Evolutionary conservation across 169 alveolate genomes (phyloP).

Genomic region (Eimeria maxima): DNA sequence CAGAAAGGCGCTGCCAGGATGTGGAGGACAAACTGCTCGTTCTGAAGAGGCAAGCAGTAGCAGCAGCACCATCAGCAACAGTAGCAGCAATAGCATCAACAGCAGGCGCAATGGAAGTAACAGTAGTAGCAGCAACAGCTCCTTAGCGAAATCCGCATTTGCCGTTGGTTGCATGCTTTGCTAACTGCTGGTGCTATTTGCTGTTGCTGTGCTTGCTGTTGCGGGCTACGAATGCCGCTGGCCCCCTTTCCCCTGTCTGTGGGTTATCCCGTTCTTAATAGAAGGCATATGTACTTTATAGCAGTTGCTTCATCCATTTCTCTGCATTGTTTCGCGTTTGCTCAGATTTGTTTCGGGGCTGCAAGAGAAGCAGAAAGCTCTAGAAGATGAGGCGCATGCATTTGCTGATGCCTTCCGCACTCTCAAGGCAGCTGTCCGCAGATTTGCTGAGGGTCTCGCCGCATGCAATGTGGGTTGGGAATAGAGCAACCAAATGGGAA

Average conservation of each 20-base stretch:
- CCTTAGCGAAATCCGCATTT: neutral
- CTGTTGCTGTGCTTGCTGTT: neutral
- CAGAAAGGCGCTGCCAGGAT: conserved; percentile 43
- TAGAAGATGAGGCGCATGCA: conserved; percentile 54
- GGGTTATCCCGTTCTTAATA: too few species aligned
- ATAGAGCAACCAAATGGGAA: neutral
- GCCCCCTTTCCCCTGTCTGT: too few species aligned
- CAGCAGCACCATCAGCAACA: neutral
- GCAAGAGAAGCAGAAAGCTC: conserved; percentile 41
- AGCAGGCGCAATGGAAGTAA: neutral
- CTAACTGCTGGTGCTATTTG: neutral
- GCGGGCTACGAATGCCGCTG: neutral
- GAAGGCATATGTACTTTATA: too few species aligned
- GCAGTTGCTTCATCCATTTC: too few species aligned
- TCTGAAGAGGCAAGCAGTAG: neutral
- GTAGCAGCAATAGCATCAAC: neutral
- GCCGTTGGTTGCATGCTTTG: neutral
- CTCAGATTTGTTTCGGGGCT: conserved; percentile 54
- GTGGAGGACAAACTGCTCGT: conserved; percentile 55
- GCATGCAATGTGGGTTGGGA: conserved; percentile 26
- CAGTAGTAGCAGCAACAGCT: neutral
- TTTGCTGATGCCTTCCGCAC: conserved; percentile 34
- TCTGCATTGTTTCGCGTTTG: neutral
- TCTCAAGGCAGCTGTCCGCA: neutral
- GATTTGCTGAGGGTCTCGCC: conserved; percentile 46